Evolutionary conservation across 2,329 filamentous ascomycete genomes (phyloP).

Genomic region (Colletotrichum orchidophilum): DNA sequence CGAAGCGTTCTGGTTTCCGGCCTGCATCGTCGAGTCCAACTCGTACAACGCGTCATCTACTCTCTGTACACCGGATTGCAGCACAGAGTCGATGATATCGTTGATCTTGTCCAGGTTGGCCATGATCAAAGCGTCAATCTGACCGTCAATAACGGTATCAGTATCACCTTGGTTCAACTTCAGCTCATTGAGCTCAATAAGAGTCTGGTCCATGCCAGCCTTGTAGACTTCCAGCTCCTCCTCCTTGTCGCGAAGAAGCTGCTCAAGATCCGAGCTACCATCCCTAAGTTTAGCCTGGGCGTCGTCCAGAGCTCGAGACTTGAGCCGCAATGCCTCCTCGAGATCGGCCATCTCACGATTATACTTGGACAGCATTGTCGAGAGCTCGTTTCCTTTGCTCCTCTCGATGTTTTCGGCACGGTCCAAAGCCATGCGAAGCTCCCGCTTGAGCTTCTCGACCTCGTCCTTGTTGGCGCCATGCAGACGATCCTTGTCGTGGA

Average conservation of each 20-base stretch:
- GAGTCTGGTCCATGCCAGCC: conserved; percentile 94
- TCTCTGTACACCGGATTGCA: conserved; percentile 90
- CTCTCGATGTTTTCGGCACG: conserved; percentile 91
- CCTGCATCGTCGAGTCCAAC: conserved; percentile 96
- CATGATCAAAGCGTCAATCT: conserved; percentile 89
- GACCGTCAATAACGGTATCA: conserved; percentile 84
- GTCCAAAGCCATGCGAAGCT: conserved; percentile 91
- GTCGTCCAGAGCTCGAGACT: conserved; percentile 88
- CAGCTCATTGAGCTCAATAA: conserved; percentile 91
- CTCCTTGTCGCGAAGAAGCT: conserved; percentile 89
- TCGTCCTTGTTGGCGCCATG: conserved; percentile 91
- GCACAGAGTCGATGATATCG: conserved; percentile 95
- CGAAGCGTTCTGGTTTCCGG: conserved; percentile 97
- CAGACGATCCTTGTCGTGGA: conserved; percentile 92
- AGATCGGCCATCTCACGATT: conserved; percentile 97
- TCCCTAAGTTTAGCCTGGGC: conserved; percentile 80
- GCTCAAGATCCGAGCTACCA: conserved; percentile 85
- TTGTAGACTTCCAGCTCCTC: conserved; percentile 98
- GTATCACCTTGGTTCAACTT: conserved; percentile 78
- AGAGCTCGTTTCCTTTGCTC: conserved; percentile 93
- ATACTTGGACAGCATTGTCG: conserved; percentile 92
- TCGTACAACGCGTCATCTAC: conserved; percentile 98
- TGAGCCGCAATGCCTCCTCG: conserved; percentile 89
- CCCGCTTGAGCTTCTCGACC: conserved; percentile 91
- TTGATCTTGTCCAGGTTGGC: conserved; percentile 93